Evolutionary conservation across 2,329 filamentous ascomycete species (phyloP).

Genomic region (Dothistroma pini): DNA sequence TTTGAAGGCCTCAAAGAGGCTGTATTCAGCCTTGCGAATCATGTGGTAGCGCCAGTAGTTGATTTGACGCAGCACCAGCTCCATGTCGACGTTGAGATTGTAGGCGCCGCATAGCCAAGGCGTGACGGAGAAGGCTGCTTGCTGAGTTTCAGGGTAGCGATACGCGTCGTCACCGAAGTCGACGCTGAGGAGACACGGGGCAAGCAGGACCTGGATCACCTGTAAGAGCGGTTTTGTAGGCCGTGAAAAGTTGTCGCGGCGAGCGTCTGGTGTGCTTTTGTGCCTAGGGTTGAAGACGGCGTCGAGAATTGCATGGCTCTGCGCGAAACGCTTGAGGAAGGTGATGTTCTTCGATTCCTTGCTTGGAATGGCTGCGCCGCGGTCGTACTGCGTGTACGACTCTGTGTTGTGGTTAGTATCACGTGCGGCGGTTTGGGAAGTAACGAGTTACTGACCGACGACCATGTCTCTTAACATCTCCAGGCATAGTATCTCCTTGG

Average conservation of each 20-base stretch:
- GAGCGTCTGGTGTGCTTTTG: not conserved
- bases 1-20: slow-evolving; percentile 37
- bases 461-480: slow-evolving; percentile 43
- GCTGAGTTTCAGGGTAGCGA: slow-evolving; percentile 45
- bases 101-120: slow-evolving; percentile 43
- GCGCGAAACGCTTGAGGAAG: slow-evolving; percentile 1
- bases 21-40: slow-evolving; percentile 36
- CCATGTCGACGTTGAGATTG: slow-evolving; percentile 41
- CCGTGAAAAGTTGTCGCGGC: not conserved
- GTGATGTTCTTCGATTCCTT: slow-evolving; percentile 1
- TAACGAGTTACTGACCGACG: slow-evolving; percentile 37
- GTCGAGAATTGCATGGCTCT: slow-evolving; percentile 7
- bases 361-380: not conserved
- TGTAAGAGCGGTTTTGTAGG: slow-evolving; percentile 18
- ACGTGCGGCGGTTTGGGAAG: slow-evolving; percentile 2
- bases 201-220: slow-evolving; percentile 32
- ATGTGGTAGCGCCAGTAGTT: slow-evolving; percentile 55
- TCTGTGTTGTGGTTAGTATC: slow-evolving; percentile 25
- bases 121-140: slow-evolving; percentile 41
- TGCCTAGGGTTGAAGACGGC: slow-evolving; percentile 4
- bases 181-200: slow-evolving; percentile 28
- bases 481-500: slow-evolving; percentile 36
- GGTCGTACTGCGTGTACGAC: slow-evolving; percentile 32
- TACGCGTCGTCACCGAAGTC: slow-evolving; percentile 10
- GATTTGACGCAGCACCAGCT: slow-evolving; percentile 46